Evolutionary conservation across 768 basidiomycete species (phyloP).

Genomic region (Rhodocollybia butyracea): DNA sequence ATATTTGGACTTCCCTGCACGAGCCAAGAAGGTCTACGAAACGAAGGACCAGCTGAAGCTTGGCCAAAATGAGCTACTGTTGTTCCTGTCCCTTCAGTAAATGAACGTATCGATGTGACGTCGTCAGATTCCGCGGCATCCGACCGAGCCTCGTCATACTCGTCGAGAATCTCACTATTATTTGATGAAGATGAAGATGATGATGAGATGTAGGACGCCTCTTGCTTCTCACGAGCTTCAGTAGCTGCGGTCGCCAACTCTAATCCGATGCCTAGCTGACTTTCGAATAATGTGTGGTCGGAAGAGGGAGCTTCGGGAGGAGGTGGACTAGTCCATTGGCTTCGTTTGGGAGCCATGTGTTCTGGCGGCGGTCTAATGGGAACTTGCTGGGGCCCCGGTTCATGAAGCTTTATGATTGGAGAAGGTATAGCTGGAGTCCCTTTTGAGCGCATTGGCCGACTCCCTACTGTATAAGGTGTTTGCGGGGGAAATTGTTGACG

Average conservation of each 20-base stretch:
- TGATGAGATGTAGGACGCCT: conserved; percentile 36
- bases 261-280: conserved; percentile 60
- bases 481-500: conserved; percentile 48
- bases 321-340: conserved; percentile 85
- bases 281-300: conserved; percentile 66
- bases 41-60: conserved; percentile 10
- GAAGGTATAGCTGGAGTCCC: conserved; percentile 29
- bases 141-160: conserved; percentile 66
- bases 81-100: conserved; percentile 46
- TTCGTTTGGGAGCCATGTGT: conserved; percentile 78
- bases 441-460: conserved; percentile 54
- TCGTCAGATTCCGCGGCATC: conserved; percentile 67
- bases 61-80: too few species aligned
- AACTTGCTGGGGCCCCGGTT: conserved; percentile 33
- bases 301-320: conserved; percentile 70
- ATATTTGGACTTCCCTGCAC: conserved; percentile 25
- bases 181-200: conserved; percentile 61
- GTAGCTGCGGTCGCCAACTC: conserved; percentile 66
- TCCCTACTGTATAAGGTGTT: conserved; percentile 66
- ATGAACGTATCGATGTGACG: conserved; percentile 64
- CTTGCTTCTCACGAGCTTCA: conserved; percentile 53
- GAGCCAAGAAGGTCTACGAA: conserved; percentile 50
- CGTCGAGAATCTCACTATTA: conserved; percentile 60
- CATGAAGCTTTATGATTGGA: conserved; percentile 49
- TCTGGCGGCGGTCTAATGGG: conserved; percentile 52